Evolutionary conservation across 331 rosid genomes (phyloP).

Genomic region (Acacia pycnantha): DNA sequence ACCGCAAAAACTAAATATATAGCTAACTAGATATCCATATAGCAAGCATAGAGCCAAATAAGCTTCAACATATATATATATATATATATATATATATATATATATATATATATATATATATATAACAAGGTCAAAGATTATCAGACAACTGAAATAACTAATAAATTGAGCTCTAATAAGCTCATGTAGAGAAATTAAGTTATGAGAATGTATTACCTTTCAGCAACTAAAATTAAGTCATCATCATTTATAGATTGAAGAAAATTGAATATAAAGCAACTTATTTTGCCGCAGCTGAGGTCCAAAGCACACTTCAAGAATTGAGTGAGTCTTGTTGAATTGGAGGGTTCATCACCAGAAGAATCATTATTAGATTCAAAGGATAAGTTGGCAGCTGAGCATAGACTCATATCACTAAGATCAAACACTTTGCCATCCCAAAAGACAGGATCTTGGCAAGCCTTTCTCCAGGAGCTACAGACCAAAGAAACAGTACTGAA

Average conservation of each 20-base stretch:
- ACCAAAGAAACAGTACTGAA: neutral
- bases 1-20: too few species aligned
- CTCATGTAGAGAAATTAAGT: neutral
- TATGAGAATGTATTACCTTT: constrained; percentile 5
- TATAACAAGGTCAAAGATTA: too few species aligned
- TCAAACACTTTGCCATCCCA: constrained; percentile 22
- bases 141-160: too few species aligned
- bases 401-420: neutral
- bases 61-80: neutral
- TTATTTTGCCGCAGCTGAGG: constrained; percentile 7
- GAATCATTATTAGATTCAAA: neutral
- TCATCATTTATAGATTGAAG: neutral
- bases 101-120: too few species aligned
- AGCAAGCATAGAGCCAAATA: neutral
- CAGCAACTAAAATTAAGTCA: neutral
- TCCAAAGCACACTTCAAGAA: constrained; percentile 3
- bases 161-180: neutral
- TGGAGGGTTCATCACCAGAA: neutral
- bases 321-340: neutral
- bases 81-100: too few species aligned
- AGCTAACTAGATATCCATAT: neutral
- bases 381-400: neutral
- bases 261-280: constrained; percentile 12
- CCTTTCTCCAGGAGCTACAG: neutral
- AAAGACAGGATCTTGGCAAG: neutral